phyloP scores from a whole-genome alignment of 1,139 yeast genomes.

The Pichia kudriavzevii region DNA sequence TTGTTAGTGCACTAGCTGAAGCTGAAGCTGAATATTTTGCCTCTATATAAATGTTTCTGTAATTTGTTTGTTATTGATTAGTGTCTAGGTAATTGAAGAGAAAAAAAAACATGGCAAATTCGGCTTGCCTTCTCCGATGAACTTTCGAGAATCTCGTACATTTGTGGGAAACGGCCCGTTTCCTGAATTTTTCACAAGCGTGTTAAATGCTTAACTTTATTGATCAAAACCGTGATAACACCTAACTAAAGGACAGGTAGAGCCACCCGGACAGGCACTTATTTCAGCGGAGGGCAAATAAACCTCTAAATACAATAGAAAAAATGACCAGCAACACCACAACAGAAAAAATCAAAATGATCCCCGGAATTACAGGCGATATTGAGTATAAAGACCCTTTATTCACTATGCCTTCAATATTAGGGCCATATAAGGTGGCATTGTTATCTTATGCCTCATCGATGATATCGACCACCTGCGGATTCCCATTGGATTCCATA shows the following conservation, averaged over 20 bases:
- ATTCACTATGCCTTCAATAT: constrained; percentile 41
- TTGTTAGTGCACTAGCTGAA: constrained; percentile 16
- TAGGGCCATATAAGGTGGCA: constrained; percentile 52
- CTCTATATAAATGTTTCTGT: constrained; percentile 1
- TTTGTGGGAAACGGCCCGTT: too few relatives aligned
- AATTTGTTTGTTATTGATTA: neutral
- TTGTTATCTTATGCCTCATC: constrained; percentile 61
- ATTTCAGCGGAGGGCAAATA: too few relatives aligned
- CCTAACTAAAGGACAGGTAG: too few relatives aligned
- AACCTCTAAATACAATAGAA: too few relatives aligned
- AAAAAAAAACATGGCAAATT: too few relatives aligned
- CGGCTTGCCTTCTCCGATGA: too few relatives aligned
- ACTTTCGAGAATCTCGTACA: too few relatives aligned
- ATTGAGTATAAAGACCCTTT: constrained; percentile 29
- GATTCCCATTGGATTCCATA: constrained; percentile 78
- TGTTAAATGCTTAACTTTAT: too few relatives aligned
- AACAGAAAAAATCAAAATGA: constrained; percentile 1
- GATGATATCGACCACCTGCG: constrained; percentile 58
- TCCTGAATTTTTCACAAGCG: too few relatives aligned
- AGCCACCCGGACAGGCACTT: too few relatives aligned
- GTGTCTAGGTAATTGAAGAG: neutral
- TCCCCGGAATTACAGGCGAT: constrained; percentile 34
- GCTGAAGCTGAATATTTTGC: constrained; percentile 15
- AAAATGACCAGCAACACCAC: too few relatives aligned
- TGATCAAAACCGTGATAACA: too few relatives aligned